phyloP scores from a whole-genome alignment of 441 rosid genomes.

The Brassica hybrid region DNA sequence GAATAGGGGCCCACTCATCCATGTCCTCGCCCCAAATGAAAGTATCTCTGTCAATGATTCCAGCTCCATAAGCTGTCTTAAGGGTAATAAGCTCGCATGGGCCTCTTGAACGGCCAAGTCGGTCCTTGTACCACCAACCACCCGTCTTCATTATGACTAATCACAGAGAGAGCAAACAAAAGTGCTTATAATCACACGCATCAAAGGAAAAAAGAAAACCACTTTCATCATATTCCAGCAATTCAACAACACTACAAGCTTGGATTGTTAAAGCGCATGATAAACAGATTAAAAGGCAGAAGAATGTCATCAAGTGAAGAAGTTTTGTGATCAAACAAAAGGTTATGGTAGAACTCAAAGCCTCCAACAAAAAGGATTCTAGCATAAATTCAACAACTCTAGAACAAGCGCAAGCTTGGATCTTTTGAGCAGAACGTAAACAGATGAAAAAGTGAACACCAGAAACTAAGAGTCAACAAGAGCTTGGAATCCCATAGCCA shows the following conservation, averaged over 20 bases:
- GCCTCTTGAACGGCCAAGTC: slow-evolving; percentile 90
- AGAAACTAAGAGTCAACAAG: background rate
- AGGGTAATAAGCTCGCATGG: slow-evolving; percentile 88
- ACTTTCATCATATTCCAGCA: slow-evolving; percentile 8
- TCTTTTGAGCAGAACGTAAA: slow-evolving; percentile 1
- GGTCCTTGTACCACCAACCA: slow-evolving; percentile 90
- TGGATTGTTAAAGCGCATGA: background rate
- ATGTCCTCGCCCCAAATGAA: slow-evolving; percentile 92
- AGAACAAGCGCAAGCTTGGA: background rate
- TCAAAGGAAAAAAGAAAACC: background rate
- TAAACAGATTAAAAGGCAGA: background rate
- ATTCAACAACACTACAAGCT: background rate
- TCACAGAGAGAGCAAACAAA: slow-evolving; percentile 4
- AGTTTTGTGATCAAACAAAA: background rate
- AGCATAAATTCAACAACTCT: slow-evolving; percentile 5
- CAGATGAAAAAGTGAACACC: background rate
- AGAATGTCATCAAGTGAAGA: background rate
- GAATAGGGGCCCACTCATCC: slow-evolving; percentile 99
- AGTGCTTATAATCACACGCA: slow-evolving; percentile 20
- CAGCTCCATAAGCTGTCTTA: slow-evolving; percentile 96
- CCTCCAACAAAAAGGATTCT: background rate
- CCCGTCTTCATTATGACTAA: slow-evolving; percentile 86
- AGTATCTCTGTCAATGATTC: slow-evolving; percentile 85
- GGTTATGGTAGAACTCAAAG: background rate
- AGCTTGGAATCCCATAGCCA: background rate